Evolutionary conservation across 768 basidiomycete species (phyloP), one percentile per base, ranked within the genome.

Genomic region (Podaxis carcinomalis): DNA sequence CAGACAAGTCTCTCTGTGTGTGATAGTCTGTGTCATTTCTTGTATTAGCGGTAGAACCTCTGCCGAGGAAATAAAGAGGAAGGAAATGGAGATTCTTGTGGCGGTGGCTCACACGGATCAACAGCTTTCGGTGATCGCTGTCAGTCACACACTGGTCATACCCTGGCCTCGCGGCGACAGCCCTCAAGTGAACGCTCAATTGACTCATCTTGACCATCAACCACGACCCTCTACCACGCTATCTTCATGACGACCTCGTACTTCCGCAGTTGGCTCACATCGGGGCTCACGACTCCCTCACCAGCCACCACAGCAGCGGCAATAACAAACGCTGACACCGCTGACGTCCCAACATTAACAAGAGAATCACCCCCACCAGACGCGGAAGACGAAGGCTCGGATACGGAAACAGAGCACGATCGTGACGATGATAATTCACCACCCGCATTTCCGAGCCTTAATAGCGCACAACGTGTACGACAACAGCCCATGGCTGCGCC

Each of bases 381-480:
- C 7, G 77, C 80, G 62, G 78, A 81, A 55, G 80, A 76, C 13
- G 77, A 69, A 5, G 73, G 72, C 14, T 63, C 62, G 14, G 72
- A 66, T 28, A 72, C 72, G 64, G 78, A 70, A 63, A 75, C 69
- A 2, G 74, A 75, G 66, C 63, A 52, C 44, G 73, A 75, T 60
- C 74, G 70, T 53, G 75, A 75, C 10, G 75, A 79, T 57, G 80
- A 87, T 62, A 84, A 92, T 65, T 66, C 67, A 11, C 86, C 91
- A 5, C 91, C 92, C 10, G 83, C 86, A 1, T 93, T 93, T 69
- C 92, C 92, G 25, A 82, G 81, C 55, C 74, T 85, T 3, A 79
- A 80, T 68, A 92, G 91, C 63, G 88, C 86, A 3, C 92, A 93
- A 67, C 83, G 91, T 27, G 75, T 80, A 23, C 64, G 74, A 37